Conservation (phyloP, 2,329 filamentous ascomycete species). For the Delphinella strobiligena region DNA sequence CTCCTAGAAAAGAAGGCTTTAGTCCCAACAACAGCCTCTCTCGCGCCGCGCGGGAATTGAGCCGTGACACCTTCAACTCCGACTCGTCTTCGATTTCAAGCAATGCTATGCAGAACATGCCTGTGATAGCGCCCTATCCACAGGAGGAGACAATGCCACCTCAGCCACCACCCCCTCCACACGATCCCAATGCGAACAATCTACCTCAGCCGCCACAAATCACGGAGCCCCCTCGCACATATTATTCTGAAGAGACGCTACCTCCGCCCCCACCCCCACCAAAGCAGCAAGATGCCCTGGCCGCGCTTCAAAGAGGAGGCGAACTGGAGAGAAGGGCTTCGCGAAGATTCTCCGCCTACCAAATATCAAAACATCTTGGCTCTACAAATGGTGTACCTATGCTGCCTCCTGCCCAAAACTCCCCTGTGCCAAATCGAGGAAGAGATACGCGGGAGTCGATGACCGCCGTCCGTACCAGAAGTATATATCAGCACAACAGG, state of each 20-base stretch:
- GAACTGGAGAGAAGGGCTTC: constrained; percentile 89
- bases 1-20: constrained; percentile 29
- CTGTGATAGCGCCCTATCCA: constrained; percentile 61
- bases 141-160: constrained; percentile 43
- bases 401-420: constrained; percentile 65
- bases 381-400: constrained; percentile 74
- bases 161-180: constrained; percentile 14
- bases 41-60: constrained; percentile 15
- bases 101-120: constrained; percentile 62
- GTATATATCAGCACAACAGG: constrained; percentile 41
- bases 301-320: constrained; percentile 79
- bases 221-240: constrained; percentile 8
- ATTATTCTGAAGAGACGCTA: constrained; percentile 29
- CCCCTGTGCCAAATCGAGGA: constrained; percentile 74
- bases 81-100: constrained; percentile 62
- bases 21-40: constrained; percentile 22
- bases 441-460: constrained; percentile 77
- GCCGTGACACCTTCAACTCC: constrained; percentile 26
- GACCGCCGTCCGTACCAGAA: constrained; percentile 53
- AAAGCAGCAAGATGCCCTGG: constrained; percentile 80
- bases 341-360: constrained; percentile 86
- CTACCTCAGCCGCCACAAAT: not conserved
- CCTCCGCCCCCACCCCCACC: constrained; percentile 63
- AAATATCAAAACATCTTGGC: constrained; percentile 89
- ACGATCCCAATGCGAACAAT: constrained; percentile 10